These are phyloP conservation scores for Puccinia novopanici DNA, from an alignment of 1,284 basidiomycete species.

Conservation along the genomic window DNA sequence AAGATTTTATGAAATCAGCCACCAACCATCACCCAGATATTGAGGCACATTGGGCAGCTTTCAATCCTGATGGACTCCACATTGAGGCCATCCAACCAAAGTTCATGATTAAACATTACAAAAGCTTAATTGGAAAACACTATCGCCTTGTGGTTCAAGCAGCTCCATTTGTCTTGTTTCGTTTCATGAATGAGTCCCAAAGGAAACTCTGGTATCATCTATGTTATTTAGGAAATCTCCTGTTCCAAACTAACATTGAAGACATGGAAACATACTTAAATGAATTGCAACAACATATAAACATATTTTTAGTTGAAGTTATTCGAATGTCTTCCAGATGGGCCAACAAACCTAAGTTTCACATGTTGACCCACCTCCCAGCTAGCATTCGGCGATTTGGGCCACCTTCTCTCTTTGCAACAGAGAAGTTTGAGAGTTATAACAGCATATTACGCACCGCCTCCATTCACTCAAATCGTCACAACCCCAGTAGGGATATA, in stretches of 20 bases:
- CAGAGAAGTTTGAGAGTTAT: slow-evolving; percentile 13
- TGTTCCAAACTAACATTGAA: slow-evolving; percentile 56
- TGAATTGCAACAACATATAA: slow-evolving; percentile 55
- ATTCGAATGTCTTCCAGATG: slow-evolving; percentile 52
- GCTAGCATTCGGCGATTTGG: slow-evolving; percentile 49
- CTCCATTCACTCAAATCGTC: slow-evolving; percentile 14
- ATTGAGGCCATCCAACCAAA: background rate
- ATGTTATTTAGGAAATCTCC: slow-evolving; percentile 53
- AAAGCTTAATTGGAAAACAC: slow-evolving; percentile 59
- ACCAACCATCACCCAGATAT: background rate
- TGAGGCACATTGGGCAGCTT: background rate
- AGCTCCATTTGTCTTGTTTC: slow-evolving; percentile 60
- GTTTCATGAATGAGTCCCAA: slow-evolving; percentile 52
- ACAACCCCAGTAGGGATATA: too few species aligned
- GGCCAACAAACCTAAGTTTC: slow-evolving; percentile 62
- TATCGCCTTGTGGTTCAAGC: slow-evolving; percentile 60
- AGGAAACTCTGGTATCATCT: slow-evolving; percentile 57
- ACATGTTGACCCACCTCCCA: slow-evolving; percentile 54
- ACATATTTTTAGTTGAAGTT: background rate
- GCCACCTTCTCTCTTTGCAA: background rate
- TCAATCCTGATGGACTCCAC: background rate
- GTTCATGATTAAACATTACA: slow-evolving; percentile 53
- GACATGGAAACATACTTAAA: too few species aligned
- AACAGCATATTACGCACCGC: background rate
- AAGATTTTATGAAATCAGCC: background rate